phyloP scores from a whole-genome alignment of 2,329 filamentous ascomycete genomes.

The Clonostachys solani region DNA sequence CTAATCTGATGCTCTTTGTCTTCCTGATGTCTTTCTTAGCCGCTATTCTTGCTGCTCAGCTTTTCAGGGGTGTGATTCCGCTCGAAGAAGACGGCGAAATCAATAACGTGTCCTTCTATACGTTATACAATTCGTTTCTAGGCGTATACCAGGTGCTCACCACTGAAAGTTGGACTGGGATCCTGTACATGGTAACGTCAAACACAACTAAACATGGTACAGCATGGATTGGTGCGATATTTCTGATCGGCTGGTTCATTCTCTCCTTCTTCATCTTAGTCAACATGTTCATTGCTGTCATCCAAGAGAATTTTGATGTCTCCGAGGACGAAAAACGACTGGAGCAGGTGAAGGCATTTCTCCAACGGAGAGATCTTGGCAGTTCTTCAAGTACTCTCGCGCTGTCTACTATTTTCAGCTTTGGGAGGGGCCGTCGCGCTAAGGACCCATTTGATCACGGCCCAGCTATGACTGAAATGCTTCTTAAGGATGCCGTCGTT shows the following conservation, averaged over 20 bases:
- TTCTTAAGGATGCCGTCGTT: slow-evolving; percentile 93
- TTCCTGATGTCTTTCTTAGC: slow-evolving; percentile 93
- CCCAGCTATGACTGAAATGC: slow-evolving; percentile 88
- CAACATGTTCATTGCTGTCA: slow-evolving; percentile 99
- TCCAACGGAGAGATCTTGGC: slow-evolving; percentile 85
- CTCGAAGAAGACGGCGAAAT: slow-evolving; percentile 57
- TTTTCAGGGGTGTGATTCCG: slow-evolving; percentile 85
- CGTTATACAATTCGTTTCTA: slow-evolving; percentile 92
- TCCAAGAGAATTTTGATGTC: slow-evolving; percentile 98
- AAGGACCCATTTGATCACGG: slow-evolving; percentile 90
- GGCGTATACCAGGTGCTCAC: slow-evolving; percentile 98
- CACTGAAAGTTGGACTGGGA: slow-evolving; percentile 90
- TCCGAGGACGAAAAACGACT: slow-evolving; percentile 97
- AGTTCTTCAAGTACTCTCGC: slow-evolving; percentile 70
- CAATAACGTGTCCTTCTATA: slow-evolving; percentile 73
- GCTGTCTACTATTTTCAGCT: slow-evolving; percentile 64
- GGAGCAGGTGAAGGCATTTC: slow-evolving; percentile 91
- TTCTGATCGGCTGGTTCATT: slow-evolving; percentile 94
- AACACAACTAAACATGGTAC: slow-evolving; percentile 63
- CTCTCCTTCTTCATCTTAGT: slow-evolving; percentile 91
- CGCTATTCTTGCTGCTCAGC: slow-evolving; percentile 87
- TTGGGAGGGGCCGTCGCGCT: slow-evolving; percentile 53
- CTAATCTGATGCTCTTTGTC: slow-evolving; percentile 93
- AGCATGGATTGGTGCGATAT: slow-evolving; percentile 89
- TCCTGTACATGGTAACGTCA: slow-evolving; percentile 77